A percentile compares a stretch with the other conserved stretches of the same genome.
These are phyloP conservation scores for Globisporangium apiculatum DNA, from an alignment of 352 stramenopile genomes.

Conservation along the genomic window DNA sequence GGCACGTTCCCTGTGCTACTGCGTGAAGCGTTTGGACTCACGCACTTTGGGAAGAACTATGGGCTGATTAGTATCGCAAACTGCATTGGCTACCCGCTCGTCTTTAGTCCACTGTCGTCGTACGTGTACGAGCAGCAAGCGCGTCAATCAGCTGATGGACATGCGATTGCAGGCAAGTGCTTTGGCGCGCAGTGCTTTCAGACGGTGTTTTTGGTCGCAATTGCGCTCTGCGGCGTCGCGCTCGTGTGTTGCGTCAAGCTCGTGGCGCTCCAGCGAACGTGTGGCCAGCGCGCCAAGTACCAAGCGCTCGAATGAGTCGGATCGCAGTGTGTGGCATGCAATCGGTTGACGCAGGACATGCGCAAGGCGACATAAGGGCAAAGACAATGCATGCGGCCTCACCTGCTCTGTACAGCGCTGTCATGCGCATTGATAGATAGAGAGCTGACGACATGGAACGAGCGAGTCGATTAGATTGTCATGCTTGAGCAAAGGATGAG, in stretches of 20 bases:
- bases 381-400: too few species aligned
- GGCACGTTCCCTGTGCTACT: constrained; percentile 74
- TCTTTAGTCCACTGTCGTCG: constrained; percentile 70
- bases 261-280: constrained; percentile 19
- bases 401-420: too few species aligned
- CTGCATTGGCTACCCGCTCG: constrained; percentile 72
- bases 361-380: too few species aligned
- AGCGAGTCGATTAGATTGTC: too few species aligned
- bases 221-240: constrained; percentile 44
- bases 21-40: constrained; percentile 68
- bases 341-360: neutral
- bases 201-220: constrained; percentile 55
- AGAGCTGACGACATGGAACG: too few species aligned
- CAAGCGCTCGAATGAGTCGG: constrained; percentile 7
- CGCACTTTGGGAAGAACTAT: constrained; percentile 84
- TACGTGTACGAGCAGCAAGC: constrained; percentile 50
- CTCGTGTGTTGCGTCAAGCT: constrained; percentile 45
- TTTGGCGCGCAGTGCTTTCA: constrained; percentile 52
- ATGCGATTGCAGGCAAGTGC: constrained; percentile 33
- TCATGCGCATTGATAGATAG: too few species aligned
- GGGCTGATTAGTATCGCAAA: constrained; percentile 76
- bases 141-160: constrained; percentile 14
- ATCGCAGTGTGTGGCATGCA: neutral
- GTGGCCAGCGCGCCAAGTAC: constrained; percentile 9
- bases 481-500: too few species aligned